Evolutionary conservation across 1,139 yeast genomes (phyloP).

Genomic region (Scheffersomyces titani): DNA sequence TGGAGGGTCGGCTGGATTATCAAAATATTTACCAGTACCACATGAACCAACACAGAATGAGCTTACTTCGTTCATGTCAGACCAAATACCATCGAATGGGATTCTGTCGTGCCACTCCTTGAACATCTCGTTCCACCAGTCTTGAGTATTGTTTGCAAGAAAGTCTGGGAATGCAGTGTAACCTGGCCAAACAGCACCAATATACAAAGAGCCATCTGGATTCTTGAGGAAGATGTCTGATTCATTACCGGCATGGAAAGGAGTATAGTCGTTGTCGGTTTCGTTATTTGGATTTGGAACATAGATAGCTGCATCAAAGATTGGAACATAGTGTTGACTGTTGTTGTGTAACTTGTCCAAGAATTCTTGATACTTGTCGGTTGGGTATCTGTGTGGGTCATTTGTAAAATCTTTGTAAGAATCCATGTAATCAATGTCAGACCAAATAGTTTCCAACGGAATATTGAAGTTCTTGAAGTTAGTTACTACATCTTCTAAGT

Average conservation of each 20-base stretch:
- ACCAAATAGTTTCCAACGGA: constrained; percentile 25
- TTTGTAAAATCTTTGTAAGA: constrained; percentile 29
- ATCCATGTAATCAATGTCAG: constrained; percentile 28
- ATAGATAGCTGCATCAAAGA: constrained; percentile 35
- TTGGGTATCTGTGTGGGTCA: constrained; percentile 26
- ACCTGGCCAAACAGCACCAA: constrained; percentile 28
- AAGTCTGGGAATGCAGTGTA: constrained; percentile 36
- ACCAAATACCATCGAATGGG: constrained; percentile 34
- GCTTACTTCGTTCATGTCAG: constrained; percentile 37
- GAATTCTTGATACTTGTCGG: constrained; percentile 18
- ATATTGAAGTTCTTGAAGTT: constrained; percentile 20
- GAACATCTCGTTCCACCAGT: constrained; percentile 25
- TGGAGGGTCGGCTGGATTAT: constrained; percentile 24
- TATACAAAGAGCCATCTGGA: constrained; percentile 26
- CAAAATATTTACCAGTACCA: constrained; percentile 18
- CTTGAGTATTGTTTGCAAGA: constrained; percentile 22
- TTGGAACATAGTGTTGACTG: constrained; percentile 31
- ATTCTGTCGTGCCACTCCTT: constrained; percentile 20
- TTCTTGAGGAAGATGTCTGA: constrained; percentile 28
- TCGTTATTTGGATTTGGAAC: constrained; percentile 24
- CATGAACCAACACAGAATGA: constrained; percentile 35
- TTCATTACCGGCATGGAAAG: constrained; percentile 25
- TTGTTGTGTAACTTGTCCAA: constrained; percentile 23
- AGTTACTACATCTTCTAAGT: constrained; percentile 17
- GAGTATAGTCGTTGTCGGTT: constrained; percentile 21